These are phyloP conservation scores for Penicillium sp. DNA, from an alignment of 2,329 filamentous ascomycete genomes.

Conservation along the genomic window DNA sequence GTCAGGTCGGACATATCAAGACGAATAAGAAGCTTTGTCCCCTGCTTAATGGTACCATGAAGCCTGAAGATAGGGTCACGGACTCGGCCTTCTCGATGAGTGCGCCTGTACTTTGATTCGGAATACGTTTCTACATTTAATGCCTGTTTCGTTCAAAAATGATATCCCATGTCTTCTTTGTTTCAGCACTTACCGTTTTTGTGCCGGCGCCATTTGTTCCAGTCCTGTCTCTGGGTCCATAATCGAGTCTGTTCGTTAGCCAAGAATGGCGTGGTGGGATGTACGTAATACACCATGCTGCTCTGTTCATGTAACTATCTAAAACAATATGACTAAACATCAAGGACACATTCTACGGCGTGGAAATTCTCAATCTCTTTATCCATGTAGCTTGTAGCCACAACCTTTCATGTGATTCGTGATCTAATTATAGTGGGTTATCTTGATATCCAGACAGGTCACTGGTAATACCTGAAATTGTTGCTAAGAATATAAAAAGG, in stretches of 20 bases:
- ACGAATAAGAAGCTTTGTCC: slow-evolving; percentile 98
- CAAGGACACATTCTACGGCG: not conserved
- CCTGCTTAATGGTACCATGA: slow-evolving; percentile 80
- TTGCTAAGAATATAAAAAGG: not conserved
- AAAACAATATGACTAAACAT: not conserved
- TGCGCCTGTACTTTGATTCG: slow-evolving; percentile 33
- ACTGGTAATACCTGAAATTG: not conserved
- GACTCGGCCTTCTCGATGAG: slow-evolving; percentile 52
- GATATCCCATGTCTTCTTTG: slow-evolving; percentile 10
- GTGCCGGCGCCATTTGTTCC: not conserved
- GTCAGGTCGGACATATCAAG: slow-evolving; percentile 95
- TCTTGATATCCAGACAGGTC: not conserved
- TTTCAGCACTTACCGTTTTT: not conserved
- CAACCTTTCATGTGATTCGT: not conserved
- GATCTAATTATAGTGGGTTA: not conserved
- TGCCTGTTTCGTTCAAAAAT: slow-evolving; percentile 5
- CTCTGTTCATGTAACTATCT: slow-evolving; percentile 5
- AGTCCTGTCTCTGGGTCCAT: not conserved
- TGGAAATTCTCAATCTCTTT: not conserved
- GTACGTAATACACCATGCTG: not conserved
- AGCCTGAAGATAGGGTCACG: slow-evolving; percentile 51
- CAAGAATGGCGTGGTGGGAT: not conserved
- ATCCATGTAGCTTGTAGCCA: not conserved
- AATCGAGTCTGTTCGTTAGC: not conserved
- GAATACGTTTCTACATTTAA: not conserved